Evolutionary conservation across 345 rosid species (phyloP).

Genomic region (Cardamine chenopodiifolia): DNA sequence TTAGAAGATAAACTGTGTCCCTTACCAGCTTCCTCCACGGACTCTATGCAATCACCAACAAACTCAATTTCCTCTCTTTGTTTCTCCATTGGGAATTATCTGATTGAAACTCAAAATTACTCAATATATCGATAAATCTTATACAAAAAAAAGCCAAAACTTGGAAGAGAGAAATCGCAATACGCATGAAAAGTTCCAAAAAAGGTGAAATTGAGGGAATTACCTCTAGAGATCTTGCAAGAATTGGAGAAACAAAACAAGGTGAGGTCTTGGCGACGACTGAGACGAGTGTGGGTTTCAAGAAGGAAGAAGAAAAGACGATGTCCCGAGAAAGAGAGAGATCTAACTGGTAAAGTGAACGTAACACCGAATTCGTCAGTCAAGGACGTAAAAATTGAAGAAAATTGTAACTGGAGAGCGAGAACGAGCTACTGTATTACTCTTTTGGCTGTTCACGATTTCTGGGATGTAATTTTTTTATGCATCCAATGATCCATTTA

Average conservation of each 20-base stretch:
- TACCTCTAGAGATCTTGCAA: slow-evolving; percentile 18
- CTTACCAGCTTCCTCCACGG: slow-evolving; percentile 23
- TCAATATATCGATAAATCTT: background rate
- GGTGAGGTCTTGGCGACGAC: slow-evolving; percentile 13
- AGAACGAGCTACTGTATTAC: no score
- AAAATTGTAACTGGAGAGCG: no score
- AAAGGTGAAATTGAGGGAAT: background rate
- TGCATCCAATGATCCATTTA: background rate
- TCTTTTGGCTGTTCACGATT: no score
- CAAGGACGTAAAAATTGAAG: no score
- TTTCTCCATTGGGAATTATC: slow-evolving; percentile 24
- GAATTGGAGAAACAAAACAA: background rate
- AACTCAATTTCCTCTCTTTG: slow-evolving; percentile 23
- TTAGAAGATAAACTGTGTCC: slow-evolving; percentile 17
- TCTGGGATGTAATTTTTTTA: no score
- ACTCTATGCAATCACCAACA: slow-evolving; percentile 8
- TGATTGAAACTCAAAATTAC: slow-evolving; percentile 14
- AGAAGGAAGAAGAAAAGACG: no score
- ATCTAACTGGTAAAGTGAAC: no score
- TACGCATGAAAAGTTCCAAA: background rate
- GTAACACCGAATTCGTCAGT: background rate
- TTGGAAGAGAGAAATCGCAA: background rate
- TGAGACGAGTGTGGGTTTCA: slow-evolving; percentile 20
- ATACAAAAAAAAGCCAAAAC: background rate
- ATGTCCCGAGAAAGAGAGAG: background rate